Conservation (phyloP, 2,329 filamentous ascomycete genomes). For the Chalara sp. region DNA sequence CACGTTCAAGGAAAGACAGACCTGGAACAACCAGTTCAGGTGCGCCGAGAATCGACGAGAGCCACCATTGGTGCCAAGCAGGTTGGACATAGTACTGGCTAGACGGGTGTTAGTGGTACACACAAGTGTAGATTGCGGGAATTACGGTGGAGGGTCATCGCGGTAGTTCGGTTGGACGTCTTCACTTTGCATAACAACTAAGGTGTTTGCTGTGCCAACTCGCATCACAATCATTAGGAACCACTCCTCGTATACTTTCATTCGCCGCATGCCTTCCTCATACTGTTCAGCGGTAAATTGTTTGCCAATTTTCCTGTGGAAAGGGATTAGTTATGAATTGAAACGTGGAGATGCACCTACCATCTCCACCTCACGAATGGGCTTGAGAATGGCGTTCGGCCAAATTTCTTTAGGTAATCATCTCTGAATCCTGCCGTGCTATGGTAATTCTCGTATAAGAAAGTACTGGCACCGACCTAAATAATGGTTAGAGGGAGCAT, state of each 20-base stretch:
- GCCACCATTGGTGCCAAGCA: neutral
- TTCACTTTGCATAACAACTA: slow-evolving; percentile 1
- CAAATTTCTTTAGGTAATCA: neutral
- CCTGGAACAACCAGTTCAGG: neutral
- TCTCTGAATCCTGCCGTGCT: neutral
- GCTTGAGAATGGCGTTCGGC: neutral
- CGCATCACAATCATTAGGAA: neutral
- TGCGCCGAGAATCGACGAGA: neutral
- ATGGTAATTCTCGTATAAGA: neutral
- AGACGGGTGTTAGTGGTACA: neutral
- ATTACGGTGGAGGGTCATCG: neutral
- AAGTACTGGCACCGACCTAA: neutral
- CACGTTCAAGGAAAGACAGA: neutral
- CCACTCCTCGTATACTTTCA: neutral
- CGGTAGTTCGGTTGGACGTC: neutral
- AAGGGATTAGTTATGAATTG: neutral
- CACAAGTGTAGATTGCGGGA: neutral
- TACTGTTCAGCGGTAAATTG: neutral
- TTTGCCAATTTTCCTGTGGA: neutral
- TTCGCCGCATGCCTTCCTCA: neutral
- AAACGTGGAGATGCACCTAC: neutral
- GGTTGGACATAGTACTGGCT: neutral
- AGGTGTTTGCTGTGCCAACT: neutral
- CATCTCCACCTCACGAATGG: neutral
- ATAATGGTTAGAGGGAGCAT: neutral